phyloP scores from a whole-genome alignment of 306 rosid species.

The Glycine soja region DNA sequence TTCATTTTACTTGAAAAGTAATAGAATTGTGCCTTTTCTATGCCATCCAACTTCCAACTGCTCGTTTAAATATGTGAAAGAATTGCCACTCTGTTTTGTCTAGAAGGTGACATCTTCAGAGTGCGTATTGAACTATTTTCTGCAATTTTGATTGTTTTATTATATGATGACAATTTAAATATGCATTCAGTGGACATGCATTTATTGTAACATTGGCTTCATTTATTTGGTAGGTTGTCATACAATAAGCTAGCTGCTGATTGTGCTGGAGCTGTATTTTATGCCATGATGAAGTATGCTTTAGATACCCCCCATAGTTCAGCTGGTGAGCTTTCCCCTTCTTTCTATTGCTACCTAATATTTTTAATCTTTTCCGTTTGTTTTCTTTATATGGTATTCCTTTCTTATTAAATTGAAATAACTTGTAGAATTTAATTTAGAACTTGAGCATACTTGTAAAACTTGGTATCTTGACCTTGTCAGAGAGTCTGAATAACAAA shows the following conservation, averaged over 20 bases:
- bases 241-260: constrained; percentile 81
- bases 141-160: constrained; percentile 31
- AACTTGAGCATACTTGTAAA: constrained; percentile 19
- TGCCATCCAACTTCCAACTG: neutral
- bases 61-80: constrained; percentile 27
- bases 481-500: neutral
- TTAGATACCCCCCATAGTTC: constrained; percentile 67
- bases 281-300: constrained; percentile 82
- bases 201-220: constrained; percentile 27
- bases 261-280: constrained; percentile 93
- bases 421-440: constrained; percentile 9
- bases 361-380: neutral
- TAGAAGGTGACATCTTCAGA: constrained; percentile 19
- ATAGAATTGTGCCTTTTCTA: neutral
- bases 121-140: neutral
- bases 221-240: constrained; percentile 71
- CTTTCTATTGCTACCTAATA: constrained; percentile 3
- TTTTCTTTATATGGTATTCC: constrained; percentile 21
- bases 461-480: constrained; percentile 1
- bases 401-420: neutral
- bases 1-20: neutral
- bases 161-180: constrained; percentile 34
- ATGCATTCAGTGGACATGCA: constrained; percentile 26
- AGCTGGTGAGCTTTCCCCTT: constrained; percentile 59
- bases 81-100: constrained; percentile 18